These are phyloP conservation scores for Candida dajiaensis DNA, from an alignment of 805 yeast genomes.

Conservation along the genomic window DNA sequence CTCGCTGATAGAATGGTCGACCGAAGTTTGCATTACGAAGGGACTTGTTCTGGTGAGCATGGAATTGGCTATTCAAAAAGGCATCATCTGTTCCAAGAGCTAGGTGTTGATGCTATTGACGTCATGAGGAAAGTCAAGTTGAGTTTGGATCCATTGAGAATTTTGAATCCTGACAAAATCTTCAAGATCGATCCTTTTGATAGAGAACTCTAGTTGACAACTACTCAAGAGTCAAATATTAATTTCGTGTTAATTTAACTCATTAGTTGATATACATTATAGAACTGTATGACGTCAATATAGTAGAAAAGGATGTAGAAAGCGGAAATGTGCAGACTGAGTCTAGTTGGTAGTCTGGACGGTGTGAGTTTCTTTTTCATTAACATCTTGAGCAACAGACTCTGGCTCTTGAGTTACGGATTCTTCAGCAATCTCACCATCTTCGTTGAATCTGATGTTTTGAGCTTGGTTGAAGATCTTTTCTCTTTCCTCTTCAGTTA, in stretches of 20 bases:
- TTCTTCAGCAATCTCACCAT: conserved; percentile 24
- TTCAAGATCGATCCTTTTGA: conserved; percentile 55
- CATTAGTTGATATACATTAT: not conserved
- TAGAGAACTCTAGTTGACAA: conserved; percentile 1
- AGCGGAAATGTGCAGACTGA: not conserved
- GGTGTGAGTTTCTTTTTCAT: not conserved
- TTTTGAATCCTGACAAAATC: conserved; percentile 75
- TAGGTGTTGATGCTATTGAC: conserved; percentile 61
- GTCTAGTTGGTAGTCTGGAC: not conserved
- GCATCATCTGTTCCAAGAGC: conserved; percentile 50
- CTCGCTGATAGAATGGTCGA: conserved; percentile 59
- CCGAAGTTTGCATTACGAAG: conserved; percentile 62
- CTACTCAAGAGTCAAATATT: not conserved
- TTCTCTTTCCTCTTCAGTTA: conserved; percentile 46
- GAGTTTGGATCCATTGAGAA: conserved; percentile 66
- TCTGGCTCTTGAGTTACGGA: not conserved
- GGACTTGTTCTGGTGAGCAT: conserved; percentile 84
- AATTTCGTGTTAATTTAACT: not conserved
- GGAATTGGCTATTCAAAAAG: conserved; percentile 79
- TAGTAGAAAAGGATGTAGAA: not conserved
- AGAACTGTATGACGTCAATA: not conserved
- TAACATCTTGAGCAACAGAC: not conserved
- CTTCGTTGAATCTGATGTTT: conserved; percentile 28
- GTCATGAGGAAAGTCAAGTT: conserved; percentile 69
- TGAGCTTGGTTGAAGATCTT: conserved; percentile 44